These are phyloP conservation scores for Aspergillus sclerotioniger DNA, from an alignment of 495 filamentous ascomycete species.

Conservation along the genomic window DNA sequence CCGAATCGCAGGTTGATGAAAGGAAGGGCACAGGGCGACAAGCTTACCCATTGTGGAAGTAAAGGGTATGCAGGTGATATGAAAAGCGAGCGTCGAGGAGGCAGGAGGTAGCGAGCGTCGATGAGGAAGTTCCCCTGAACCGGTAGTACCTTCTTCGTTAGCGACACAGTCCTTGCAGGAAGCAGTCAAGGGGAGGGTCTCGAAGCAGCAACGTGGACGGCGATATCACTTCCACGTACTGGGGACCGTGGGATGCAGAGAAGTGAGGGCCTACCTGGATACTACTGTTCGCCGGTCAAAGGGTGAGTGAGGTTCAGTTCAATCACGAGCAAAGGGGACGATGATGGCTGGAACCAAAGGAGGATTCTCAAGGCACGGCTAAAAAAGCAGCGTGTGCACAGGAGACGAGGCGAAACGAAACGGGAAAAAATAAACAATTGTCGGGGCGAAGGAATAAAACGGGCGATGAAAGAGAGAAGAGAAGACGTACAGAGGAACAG, in stretches of 20 bases:
- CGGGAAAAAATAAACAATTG: slow-evolving; percentile 13
- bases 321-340: slow-evolving; percentile 19
- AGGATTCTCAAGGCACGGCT: slow-evolving; percentile 15
- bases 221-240: slow-evolving; percentile 13
- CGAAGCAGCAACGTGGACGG: slow-evolving; percentile 14
- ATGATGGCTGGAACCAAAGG: slow-evolving; percentile 16
- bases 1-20: slow-evolving; percentile 4
- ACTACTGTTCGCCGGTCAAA: slow-evolving; percentile 17
- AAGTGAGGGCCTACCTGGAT: slow-evolving; percentile 19
- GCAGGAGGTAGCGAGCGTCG: slow-evolving; percentile 25
- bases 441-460: slow-evolving; percentile 11
- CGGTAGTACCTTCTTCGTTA: slow-evolving; percentile 27
- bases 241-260: slow-evolving; percentile 9
- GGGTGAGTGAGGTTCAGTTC: slow-evolving; percentile 18
- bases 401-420: slow-evolving; percentile 11
- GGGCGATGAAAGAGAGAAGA: slow-evolving; percentile 26
- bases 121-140: slow-evolving; percentile 35
- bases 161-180: slow-evolving; percentile 23
- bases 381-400: slow-evolving; percentile 10
- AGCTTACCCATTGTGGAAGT: slow-evolving; percentile 47
- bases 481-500: slow-evolving; percentile 20
- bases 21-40: slow-evolving; percentile 12
- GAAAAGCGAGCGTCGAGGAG: slow-evolving; percentile 28
- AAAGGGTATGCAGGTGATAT: slow-evolving; percentile 14
- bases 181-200: slow-evolving; percentile 14